Conservation (phyloP, 345 rosid species). For the Melaleuca alternifolia region DNA sequence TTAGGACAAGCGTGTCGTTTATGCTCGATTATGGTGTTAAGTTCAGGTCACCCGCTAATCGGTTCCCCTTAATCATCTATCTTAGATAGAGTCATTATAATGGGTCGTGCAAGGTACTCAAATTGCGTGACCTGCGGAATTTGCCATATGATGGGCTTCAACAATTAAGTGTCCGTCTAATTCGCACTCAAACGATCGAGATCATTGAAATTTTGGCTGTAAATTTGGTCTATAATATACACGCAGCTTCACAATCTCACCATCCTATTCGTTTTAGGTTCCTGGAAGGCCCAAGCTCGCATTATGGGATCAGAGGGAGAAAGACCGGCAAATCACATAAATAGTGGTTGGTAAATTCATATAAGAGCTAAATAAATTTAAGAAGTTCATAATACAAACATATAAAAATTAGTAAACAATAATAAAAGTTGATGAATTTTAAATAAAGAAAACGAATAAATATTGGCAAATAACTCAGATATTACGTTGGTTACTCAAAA, state of each 20-base stretch:
- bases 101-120: not conserved
- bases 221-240: not conserved
- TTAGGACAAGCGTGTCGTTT: not conserved
- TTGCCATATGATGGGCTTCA: not conserved
- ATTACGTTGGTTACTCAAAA: not conserved
- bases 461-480: not conserved
- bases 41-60: not conserved
- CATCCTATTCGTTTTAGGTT: not conserved
- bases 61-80: not conserved
- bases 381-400: too few species aligned
- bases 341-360: not conserved
- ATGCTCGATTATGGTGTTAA: not conserved
- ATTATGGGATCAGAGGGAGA: not conserved
- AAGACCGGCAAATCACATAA: not conserved
- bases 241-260: not conserved
- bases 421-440: not conserved
- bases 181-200: not conserved
- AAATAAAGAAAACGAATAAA: not conserved
- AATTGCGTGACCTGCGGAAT: not conserved
- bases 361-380: not conserved
- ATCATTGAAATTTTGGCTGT: not conserved
- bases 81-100: not conserved
- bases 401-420: not conserved
- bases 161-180: not conserved
- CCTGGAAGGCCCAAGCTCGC: not conserved